A percentile compares a stretch with the other conserved stretches of the same genome.
Conservation (phyloP, 139 green algal species). For the Yamagishiella unicocca region DNA sequence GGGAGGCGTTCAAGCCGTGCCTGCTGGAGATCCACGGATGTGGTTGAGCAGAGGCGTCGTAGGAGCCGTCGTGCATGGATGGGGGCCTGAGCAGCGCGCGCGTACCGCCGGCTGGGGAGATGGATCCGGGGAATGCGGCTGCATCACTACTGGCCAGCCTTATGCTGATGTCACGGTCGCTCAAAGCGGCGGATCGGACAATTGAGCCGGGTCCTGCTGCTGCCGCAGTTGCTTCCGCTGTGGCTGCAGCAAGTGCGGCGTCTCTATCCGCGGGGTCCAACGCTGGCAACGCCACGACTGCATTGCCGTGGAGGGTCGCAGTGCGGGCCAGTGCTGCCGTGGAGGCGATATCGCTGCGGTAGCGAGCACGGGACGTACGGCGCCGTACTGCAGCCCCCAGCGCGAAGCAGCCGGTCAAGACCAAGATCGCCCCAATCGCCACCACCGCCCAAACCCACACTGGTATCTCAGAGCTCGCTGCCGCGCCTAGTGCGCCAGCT, state of each 20-base stretch:
- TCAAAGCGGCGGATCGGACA: not conserved
- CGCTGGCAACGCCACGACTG: not conserved
- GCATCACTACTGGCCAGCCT: not conserved
- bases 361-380: not conserved
- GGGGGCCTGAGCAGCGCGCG: no score
- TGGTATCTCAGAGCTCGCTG: not conserved
- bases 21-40: no score
- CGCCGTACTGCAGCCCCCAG: not conserved
- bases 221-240: not conserved
- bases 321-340: not conserved
- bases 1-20: no score
- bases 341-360: not conserved
- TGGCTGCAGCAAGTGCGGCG: not conserved
- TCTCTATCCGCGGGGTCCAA: not conserved
- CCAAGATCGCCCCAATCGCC: not conserved
- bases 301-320: not conserved
- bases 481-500: no score
- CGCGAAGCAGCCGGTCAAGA: not conserved
- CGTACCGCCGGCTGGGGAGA: not conserved
- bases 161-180: not conserved
- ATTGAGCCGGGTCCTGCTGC: not conserved
- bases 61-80: not conserved
- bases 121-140: not conserved
- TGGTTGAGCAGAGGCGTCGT: not conserved
- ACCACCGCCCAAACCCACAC: constrained; percentile 6